Percentiles rank a stretch among this genome's conserved stretches.
Evolutionary conservation across 495 filamentous ascomycete genomes (phyloP).

Genomic region (Pseudomonodictys pantanalensis): DNA sequence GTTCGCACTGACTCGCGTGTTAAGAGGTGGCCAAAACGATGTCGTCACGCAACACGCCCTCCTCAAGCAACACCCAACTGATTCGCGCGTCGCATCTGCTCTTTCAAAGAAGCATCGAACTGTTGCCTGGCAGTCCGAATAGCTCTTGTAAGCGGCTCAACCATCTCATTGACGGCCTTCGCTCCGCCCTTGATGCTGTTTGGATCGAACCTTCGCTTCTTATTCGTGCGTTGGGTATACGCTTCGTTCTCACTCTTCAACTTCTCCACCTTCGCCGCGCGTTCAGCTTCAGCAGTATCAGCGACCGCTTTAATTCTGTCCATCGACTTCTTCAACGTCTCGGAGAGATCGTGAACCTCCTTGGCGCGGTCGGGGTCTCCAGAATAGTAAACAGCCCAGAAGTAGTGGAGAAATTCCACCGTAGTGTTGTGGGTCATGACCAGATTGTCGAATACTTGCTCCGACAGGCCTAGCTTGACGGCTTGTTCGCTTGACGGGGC

Average conservation of each 20-base stretch:
- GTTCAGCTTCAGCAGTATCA: constrained; percentile 71
- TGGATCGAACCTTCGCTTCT: constrained; percentile 62
- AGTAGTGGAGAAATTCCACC: constrained; percentile 91
- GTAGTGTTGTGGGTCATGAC: constrained; percentile 87
- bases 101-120: constrained; percentile 63
- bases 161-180: constrained; percentile 69
- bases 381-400: constrained; percentile 86
- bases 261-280: constrained; percentile 55
- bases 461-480: constrained; percentile 61
- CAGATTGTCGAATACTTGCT: constrained; percentile 65
- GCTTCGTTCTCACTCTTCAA: constrained; percentile 66
- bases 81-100: constrained; percentile 43
- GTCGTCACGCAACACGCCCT: too few relatives aligned
- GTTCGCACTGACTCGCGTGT: too few relatives aligned
- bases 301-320: constrained; percentile 82
- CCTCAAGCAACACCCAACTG: constrained; percentile 1
- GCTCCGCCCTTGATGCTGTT: constrained; percentile 68
- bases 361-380: constrained; percentile 71
- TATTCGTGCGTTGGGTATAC: constrained; percentile 64
- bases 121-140: constrained; percentile 60
- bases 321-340: constrained; percentile 69
- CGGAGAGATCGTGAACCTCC: constrained; percentile 72
- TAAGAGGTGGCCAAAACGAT: too few relatives aligned
- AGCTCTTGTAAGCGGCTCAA: constrained; percentile 66
- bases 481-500: constrained; percentile 38